Percentiles rank a stretch among this genome's conserved stretches.
These are phyloP conservation scores for Golubevia sp. DNA, from an alignment of 1,284 basidiomycete genomes.

Conservation along the genomic window DNA sequence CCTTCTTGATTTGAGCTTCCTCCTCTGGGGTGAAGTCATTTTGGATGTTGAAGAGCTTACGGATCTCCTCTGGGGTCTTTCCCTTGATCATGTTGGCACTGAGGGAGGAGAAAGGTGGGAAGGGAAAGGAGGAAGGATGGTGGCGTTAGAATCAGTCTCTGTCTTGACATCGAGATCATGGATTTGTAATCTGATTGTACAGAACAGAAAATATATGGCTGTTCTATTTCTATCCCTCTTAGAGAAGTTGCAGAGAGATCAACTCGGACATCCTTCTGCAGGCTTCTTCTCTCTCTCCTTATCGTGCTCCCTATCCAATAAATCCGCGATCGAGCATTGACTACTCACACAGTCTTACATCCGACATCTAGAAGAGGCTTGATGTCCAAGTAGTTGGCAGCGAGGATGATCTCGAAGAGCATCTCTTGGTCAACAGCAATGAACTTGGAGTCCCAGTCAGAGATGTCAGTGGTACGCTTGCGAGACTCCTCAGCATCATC, in stretches of 20 bases:
- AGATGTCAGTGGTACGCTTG: conserved; percentile 58
- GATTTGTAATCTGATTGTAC: no score
- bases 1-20: conserved; percentile 99
- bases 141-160: no score
- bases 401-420: conserved; percentile 96
- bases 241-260: no score
- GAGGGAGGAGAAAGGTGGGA: conserved; percentile 6
- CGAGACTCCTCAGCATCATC: conserved; percentile 58
- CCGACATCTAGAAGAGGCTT: conserved; percentile 99
- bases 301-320: no score
- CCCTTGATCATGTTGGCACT: conserved; percentile 98
- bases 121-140: not conserved
- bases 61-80: conserved; percentile 93
- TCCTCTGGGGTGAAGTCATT: conserved; percentile 96
- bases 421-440: conserved; percentile 67
- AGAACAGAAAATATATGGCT: no score
- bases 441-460: conserved; percentile 60
- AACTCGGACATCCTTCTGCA: no score
- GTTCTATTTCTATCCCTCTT: no score
- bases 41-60: conserved; percentile 82
- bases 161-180: no score
- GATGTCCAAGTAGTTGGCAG: conserved; percentile 99
- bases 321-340: no score
- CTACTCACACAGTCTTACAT: conserved; percentile 85
- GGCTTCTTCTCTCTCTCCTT: no score